Base-by-base conservation (phyloP, 192 early-diverging fungal species). In the Entrophospora sp. region DNA sequence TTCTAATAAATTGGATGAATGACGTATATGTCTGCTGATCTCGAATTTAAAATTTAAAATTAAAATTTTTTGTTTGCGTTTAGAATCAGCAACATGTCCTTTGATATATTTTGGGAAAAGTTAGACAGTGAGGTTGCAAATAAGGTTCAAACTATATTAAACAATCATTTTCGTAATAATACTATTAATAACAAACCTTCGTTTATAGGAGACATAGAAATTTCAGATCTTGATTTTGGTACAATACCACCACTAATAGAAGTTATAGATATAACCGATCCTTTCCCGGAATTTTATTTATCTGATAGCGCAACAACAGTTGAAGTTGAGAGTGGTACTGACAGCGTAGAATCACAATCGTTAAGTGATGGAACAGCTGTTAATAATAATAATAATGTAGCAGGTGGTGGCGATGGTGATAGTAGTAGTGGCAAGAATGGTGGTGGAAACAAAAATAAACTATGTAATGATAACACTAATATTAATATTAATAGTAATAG, bases 201-300 rank as follows among this genome's bases (percentile, higher is more conserved):
- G 6, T 88, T 88, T 63, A 84, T 89, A 38, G 89, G 89, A 12
- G 81, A 87, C 24, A 75, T 91, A 22, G 75, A 74, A 22, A 83
- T 91, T 5, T 82, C 85, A 13, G 73, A 74, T 1, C 80, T 89
- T 63, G 79, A 80, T 37, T 89, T 87, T 67, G 89, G 89, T 31
- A 81, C 78, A 14, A 78, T 83, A n/a, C 78, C 86, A 9, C 88
- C 89, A 0, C 43, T 36, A 34, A 65, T 91, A 20, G 87, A 88
- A 64, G 87, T 91, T 12, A 75, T 80, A 1, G 81, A 89, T 32
- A 73, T 91, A 32, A 87, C 85, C 2, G 88, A 89, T 62, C 88
- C 88, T 0, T 85, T 86, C 49, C 80, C 85, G 32, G 89, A 89
- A 73, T 88, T 89, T 72, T 91, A 91, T 65, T 45, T 83, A 20